Conservation (phyloP, 768 basidiomycete genomes). For the Cyclocybe aegerita region DNA sequence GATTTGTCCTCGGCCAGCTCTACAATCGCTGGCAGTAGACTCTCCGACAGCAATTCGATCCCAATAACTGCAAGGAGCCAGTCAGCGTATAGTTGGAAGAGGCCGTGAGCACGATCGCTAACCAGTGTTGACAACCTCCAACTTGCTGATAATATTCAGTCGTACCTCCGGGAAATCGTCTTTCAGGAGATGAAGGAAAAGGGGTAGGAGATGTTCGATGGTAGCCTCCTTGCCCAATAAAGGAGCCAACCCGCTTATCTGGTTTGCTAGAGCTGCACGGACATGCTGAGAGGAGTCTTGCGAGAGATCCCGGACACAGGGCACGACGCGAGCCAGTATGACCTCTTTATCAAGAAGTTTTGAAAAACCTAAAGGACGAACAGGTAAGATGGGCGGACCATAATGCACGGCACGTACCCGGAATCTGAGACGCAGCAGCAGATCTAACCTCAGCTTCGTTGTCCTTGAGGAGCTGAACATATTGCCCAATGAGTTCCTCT, state of each 20-base stretch:
- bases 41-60: conserved; percentile 91
- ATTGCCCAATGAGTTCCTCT: conserved; percentile 92
- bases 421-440: conserved; percentile 94
- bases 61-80: conserved; percentile 83
- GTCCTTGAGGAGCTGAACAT: conserved; percentile 92
- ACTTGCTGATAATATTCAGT: conserved; percentile 96
- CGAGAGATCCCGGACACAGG: conserved; percentile 92
- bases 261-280: conserved; percentile 91
- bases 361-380: conserved; percentile 70
- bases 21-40: conserved; percentile 95
- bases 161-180: conserved; percentile 99
- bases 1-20: conserved; percentile 99
- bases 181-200: conserved; percentile 95
- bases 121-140: conserved; percentile 95
- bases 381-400: conserved; percentile 1
- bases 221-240: conserved; percentile 91
- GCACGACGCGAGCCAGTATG: conserved; percentile 89
- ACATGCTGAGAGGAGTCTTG: conserved; percentile 97
- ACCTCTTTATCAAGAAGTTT: conserved; percentile 92
- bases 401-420: conserved; percentile 54
- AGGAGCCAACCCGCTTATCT: conserved; percentile 95
- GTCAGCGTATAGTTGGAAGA: no score
- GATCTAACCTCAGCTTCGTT: conserved; percentile 99
- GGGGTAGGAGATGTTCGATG: conserved; percentile 92
- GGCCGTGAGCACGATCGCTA: conserved; percentile 26